Evolutionary conservation across 2,329 filamentous ascomycete species (phyloP).

Genomic region (Sporothrix mexicana): DNA sequence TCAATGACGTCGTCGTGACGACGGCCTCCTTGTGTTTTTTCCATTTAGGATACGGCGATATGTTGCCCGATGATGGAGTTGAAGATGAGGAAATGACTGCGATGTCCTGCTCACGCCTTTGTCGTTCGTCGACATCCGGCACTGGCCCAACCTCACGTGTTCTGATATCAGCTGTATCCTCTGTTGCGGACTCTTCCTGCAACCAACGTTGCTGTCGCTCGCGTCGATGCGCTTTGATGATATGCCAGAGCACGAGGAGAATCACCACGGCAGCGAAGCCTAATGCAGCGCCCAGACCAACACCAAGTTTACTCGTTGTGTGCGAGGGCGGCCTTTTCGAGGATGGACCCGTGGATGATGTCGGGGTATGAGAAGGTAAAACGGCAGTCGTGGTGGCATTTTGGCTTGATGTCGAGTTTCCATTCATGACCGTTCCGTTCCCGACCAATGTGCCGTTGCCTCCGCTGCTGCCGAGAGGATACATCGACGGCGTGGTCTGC

Average conservation of each 20-base stretch:
- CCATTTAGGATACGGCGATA: neutral
- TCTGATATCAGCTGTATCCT: too few species aligned
- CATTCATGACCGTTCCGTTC: neutral
- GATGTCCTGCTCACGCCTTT: neutral
- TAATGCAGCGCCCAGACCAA: conserved; percentile 10
- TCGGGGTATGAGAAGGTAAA: neutral
- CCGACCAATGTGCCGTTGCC: neutral
- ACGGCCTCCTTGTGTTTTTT: neutral
- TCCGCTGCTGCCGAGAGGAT: neutral
- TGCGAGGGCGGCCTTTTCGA: neutral
- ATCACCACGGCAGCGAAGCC: conserved; percentile 25
- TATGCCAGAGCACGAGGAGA: conserved; percentile 19
- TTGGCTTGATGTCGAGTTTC: neutral
- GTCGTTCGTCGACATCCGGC: too few species aligned
- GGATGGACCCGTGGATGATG: neutral
- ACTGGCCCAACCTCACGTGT: too few species aligned
- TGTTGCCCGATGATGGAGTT: too few species aligned
- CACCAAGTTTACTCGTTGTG: conserved; percentile 1
- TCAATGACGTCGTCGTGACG: neutral
- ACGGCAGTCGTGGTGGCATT: neutral
- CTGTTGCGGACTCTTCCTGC: neutral
- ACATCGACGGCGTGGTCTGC: neutral
- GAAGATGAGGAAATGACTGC: neutral
- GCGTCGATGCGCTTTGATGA: neutral
- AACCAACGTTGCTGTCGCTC: neutral